phyloP scores from a whole-genome alignment of 257 asterid genomes.

The Solanum chilense region DNA sequence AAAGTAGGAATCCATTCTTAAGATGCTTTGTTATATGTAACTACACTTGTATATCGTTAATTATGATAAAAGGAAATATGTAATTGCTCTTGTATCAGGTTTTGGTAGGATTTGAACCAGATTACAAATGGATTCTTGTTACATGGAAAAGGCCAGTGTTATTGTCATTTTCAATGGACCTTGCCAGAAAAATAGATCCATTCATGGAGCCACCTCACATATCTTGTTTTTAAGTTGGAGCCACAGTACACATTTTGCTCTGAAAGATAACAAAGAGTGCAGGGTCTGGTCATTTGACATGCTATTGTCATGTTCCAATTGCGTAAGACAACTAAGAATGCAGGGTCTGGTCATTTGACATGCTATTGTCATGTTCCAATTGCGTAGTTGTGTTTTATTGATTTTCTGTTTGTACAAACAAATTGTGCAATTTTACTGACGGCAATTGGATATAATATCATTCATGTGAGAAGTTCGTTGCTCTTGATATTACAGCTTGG shows the following conservation, averaged over 20 bases:
- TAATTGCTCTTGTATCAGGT: background rate
- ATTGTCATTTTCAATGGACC: background rate
- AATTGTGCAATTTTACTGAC: background rate
- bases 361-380: background rate
- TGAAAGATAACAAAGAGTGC: too few relatives aligned
- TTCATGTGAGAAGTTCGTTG: too few relatives aligned
- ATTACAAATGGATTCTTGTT: background rate
- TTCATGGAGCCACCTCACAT: too few relatives aligned
- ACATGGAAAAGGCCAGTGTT: background rate
- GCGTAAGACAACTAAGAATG: too few relatives aligned
- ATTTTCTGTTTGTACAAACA: background rate
- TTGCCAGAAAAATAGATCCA: background rate
- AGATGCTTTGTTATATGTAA: background rate
- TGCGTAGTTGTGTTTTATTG: background rate
- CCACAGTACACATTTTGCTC: too few relatives aligned
- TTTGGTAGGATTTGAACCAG: background rate
- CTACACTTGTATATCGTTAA: background rate
- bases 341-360: too few relatives aligned
- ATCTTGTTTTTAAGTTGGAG: too few relatives aligned
- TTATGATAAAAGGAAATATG: background rate
- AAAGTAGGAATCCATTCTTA: background rate
- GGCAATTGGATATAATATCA: too few relatives aligned
- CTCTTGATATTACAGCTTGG: too few relatives aligned
- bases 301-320: background rate
- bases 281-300: too few relatives aligned